These are phyloP conservation scores for Irpex lacteus DNA, from an alignment of 1,284 basidiomycete genomes.

Conservation along the genomic window DNA sequence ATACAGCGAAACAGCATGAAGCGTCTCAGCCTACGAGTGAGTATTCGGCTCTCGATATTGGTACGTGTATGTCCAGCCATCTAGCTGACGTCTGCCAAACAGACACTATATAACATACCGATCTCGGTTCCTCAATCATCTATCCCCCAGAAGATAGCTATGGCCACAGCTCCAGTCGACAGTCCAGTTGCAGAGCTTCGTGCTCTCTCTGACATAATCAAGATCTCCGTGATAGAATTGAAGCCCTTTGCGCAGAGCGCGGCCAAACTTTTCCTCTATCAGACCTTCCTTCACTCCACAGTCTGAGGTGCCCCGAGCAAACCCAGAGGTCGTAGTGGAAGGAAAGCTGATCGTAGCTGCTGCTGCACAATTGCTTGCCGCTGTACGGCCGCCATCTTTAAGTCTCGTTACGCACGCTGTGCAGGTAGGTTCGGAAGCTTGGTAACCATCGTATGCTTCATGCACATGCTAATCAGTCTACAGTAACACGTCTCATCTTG, in stretches of 20 bases:
- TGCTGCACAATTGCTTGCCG: conserved; percentile 16
- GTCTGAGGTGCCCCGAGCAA: neutral
- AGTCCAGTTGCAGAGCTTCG: conserved; percentile 3
- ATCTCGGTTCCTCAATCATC: too few relatives aligned
- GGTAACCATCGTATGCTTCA: neutral
- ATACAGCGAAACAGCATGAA: too few relatives aligned
- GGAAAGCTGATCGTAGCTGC: conserved; percentile 12
- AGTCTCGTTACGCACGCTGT: conserved; percentile 3
- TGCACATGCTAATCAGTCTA: neutral
- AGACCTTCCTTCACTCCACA: conserved; percentile 1
- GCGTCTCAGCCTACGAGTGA: too few relatives aligned
- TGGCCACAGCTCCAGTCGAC: too few relatives aligned
- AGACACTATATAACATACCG: too few relatives aligned
- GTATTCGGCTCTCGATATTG: too few relatives aligned
- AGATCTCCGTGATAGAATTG: conserved; percentile 7
- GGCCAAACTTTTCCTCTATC: neutral
- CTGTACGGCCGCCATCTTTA: conserved; percentile 7
- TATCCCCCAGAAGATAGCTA: too few relatives aligned
- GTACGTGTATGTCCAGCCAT: too few relatives aligned
- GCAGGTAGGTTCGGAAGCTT: neutral
- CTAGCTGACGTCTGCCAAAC: too few relatives aligned
- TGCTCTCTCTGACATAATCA: conserved; percentile 6
- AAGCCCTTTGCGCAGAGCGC: neutral
- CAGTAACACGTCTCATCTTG: neutral
- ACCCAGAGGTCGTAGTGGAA: neutral